Percentiles rank a stretch among this genome's conserved stretches.
Evolutionary conservation across 225 moss, liverwort and hornwort species (phyloP).

Genomic region (Marchantia polymorpha): DNA sequence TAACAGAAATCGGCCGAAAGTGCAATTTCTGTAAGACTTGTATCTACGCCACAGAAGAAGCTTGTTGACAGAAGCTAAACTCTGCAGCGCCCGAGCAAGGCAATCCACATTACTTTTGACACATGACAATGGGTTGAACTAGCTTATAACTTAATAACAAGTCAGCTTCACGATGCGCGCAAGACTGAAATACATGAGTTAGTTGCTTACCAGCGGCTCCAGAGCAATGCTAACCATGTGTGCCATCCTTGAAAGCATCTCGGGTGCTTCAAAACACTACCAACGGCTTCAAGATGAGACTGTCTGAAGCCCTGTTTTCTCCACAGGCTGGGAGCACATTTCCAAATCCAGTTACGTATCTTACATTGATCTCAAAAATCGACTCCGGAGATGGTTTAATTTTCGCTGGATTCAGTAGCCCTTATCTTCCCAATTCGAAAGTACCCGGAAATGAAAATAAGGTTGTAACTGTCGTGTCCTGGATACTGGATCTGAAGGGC

Average conservation of each 20-base stretch:
- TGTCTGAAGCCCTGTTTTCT: not conserved
- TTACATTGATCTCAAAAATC: too few species aligned
- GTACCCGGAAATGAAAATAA: not conserved
- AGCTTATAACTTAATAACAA: not conserved
- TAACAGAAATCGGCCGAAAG: too few species aligned
- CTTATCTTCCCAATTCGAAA: too few species aligned
- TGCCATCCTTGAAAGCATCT: not conserved
- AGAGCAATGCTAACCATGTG: not conserved
- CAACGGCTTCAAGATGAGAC: not conserved
- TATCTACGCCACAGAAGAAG: too few species aligned
- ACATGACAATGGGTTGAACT: not conserved
- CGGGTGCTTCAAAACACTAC: not conserved
- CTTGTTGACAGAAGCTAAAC: not conserved
- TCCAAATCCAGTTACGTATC: too few species aligned
- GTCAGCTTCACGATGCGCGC: not conserved
- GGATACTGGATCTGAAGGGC: not conserved
- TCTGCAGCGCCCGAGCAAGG: not conserved
- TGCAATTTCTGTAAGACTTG: too few species aligned
- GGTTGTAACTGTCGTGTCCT: not conserved
- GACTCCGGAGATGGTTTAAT: too few species aligned
- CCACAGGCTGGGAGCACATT: too few species aligned
- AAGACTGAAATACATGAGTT: not conserved
- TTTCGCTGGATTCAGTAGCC: too few species aligned
- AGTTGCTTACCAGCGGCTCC: not conserved
- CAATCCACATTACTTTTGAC: not conserved